Percentiles rank a stretch among this genome's conserved stretches.
Conservation (phyloP, 768 basidiomycete genomes). For the Boletales sp. region DNA sequence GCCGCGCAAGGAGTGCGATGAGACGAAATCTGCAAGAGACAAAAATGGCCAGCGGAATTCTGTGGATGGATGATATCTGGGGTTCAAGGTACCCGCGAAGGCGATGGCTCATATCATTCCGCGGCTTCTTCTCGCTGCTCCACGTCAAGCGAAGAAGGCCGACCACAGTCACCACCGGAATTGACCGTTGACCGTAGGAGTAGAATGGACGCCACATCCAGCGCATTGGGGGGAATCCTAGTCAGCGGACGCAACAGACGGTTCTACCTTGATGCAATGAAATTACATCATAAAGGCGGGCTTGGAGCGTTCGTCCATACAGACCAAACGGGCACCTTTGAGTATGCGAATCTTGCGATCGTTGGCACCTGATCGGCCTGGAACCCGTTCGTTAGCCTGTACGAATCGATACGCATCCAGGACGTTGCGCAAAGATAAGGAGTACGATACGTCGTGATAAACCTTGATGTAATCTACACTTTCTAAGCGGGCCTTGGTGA, state of each 20-base stretch:
- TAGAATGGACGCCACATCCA: slow-evolving; percentile 16
- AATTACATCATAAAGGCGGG: slow-evolving; percentile 41
- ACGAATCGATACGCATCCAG: slow-evolving; percentile 49
- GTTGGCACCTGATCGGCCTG: slow-evolving; percentile 23
- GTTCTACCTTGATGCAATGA: slow-evolving; percentile 13
- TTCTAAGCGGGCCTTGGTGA: slow-evolving; percentile 24
- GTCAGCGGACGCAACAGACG: slow-evolving; percentile 7
- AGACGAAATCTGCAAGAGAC: neutral
- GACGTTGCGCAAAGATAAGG: slow-evolving; percentile 47
- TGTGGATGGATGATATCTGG: slow-evolving; percentile 1
- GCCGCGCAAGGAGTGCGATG: neutral
- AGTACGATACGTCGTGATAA: slow-evolving; percentile 50
- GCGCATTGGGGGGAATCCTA: slow-evolving; percentile 18
- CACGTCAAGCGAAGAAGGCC: slow-evolving; percentile 13
- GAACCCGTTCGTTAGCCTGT: slow-evolving; percentile 5
- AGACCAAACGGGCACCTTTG: slow-evolving; percentile 44
- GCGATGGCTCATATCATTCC: slow-evolving; percentile 3
- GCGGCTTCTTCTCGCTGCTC: slow-evolving; percentile 10
- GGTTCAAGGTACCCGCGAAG: slow-evolving; percentile 10
- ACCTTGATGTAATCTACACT: slow-evolving; percentile 52
- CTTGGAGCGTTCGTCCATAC: slow-evolving; percentile 46
- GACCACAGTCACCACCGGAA: slow-evolving; percentile 6
- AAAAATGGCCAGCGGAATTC: slow-evolving; percentile 4
- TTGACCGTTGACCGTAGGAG: slow-evolving; percentile 10
- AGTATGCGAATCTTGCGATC: slow-evolving; percentile 43